phyloP scores from a whole-genome alignment of 2,329 filamentous ascomycete species.

The Zymoseptoria passerinii region DNA sequence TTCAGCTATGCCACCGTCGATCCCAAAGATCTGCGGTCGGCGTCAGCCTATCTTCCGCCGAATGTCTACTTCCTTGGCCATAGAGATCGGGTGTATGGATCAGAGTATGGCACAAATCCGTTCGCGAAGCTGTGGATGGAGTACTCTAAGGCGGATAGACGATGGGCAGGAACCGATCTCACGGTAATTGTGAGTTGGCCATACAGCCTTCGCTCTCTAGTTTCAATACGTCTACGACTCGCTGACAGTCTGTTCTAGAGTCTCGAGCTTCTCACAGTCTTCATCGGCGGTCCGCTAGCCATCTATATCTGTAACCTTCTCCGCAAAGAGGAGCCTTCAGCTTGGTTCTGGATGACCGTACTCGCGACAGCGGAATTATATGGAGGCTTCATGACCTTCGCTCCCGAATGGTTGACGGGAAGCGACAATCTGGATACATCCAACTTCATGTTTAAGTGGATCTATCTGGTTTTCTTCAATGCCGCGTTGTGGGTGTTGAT shows the following conservation, averaged over 20 bases:
- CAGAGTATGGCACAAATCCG: conserved; percentile 47
- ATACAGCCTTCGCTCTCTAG: too few species aligned
- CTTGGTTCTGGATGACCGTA: conserved; percentile 51
- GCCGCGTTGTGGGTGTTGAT: conserved; percentile 51
- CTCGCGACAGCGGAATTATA: conserved; percentile 58
- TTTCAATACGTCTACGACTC: background rate
- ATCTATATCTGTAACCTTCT: conserved; percentile 47
- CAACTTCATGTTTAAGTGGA: conserved; percentile 55
- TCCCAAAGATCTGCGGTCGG: conserved; percentile 22
- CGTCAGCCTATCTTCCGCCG: conserved; percentile 37
- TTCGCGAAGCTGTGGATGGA: conserved; percentile 55
- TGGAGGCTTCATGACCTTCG: conserved; percentile 58
- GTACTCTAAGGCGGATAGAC: conserved; percentile 55
- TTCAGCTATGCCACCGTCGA: conserved; percentile 51
- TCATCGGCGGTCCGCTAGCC: conserved; percentile 50
- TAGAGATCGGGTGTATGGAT: conserved; percentile 50
- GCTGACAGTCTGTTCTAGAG: conserved; percentile 19
- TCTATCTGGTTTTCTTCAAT: conserved; percentile 59
- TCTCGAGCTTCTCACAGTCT: conserved; percentile 54
- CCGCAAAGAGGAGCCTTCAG: conserved; percentile 29
- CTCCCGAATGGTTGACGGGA: conserved; percentile 55
- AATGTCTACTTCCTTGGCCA: conserved; percentile 47
- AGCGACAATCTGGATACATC: conserved; percentile 49
- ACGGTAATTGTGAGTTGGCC: conserved; percentile 39
- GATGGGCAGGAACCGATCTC: conserved; percentile 53